Conservation (phyloP, 2,329 filamentous ascomycete genomes). For the Reticulascus tulasneorum region DNA sequence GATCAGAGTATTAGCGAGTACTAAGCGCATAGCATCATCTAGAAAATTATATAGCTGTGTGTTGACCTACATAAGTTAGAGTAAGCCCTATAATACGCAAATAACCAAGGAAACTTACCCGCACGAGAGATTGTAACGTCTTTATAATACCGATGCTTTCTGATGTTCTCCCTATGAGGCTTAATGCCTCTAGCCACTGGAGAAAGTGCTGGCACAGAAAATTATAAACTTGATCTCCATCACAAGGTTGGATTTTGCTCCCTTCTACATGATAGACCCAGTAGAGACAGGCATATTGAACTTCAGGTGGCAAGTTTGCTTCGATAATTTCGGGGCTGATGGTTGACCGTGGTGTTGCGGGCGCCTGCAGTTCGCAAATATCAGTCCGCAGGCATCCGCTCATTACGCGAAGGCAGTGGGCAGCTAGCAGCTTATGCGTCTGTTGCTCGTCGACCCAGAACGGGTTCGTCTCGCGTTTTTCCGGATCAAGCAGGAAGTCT, state of each 20-base stretch:
- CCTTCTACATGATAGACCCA: constrained; percentile 28
- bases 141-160: constrained; percentile 9
- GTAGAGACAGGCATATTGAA: constrained; percentile 38
- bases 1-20: constrained; percentile 3
- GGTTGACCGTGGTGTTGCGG: constrained; percentile 19
- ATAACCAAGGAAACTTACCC: constrained; percentile 1
- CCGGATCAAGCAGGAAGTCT: constrained; percentile 30
- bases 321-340: constrained; percentile 19
- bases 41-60: constrained; percentile 11
- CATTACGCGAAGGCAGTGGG: constrained; percentile 30
- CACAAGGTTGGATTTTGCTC: constrained; percentile 21
- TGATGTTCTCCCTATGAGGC: constrained; percentile 21
- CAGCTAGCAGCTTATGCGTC: constrained; percentile 26
- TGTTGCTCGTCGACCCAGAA: constrained; percentile 34
- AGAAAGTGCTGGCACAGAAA: constrained; percentile 36
- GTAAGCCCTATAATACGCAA: neutral
- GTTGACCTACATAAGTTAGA: neutral
- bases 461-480: constrained; percentile 18
- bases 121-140: constrained; percentile 6
- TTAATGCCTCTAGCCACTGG: constrained; percentile 37
- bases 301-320: constrained; percentile 19
- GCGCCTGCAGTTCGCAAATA: constrained; percentile 28
- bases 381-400: constrained; percentile 24
- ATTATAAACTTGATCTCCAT: constrained; percentile 20
- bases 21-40: constrained; percentile 14